Evolutionary conservation across 139 green algal genomes (phyloP).

Genomic region (Coelastrella sp.): DNA sequence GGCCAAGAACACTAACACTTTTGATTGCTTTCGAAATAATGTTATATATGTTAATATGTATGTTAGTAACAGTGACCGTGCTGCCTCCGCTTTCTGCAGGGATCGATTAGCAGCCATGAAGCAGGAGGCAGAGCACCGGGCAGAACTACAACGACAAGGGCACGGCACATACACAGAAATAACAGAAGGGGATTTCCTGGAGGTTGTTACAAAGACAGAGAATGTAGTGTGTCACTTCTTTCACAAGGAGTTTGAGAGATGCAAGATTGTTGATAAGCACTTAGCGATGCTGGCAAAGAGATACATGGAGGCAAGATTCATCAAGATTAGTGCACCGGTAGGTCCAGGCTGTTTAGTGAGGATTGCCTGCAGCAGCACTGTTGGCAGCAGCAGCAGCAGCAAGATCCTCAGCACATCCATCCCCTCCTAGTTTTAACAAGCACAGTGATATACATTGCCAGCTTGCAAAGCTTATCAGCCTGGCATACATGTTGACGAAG

Average conservation of each 20-base stretch:
- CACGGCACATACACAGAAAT: conserved; percentile 88
- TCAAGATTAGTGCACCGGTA: conserved; percentile 90
- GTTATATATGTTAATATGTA: no score
- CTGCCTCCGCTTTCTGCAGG: neutral
- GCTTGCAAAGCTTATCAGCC: no score
- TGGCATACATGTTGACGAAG: no score
- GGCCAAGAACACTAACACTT: no score
- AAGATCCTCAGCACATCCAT: no score
- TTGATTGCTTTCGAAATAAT: no score
- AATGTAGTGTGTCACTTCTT: conserved; percentile 94
- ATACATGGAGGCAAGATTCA: conserved; percentile 94
- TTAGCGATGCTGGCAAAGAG: conserved; percentile 75
- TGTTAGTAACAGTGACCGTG: no score
- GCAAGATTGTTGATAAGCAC: conserved; percentile 98
- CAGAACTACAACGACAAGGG: conserved; percentile 80
- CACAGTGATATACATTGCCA: no score
- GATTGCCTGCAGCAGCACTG: no score
- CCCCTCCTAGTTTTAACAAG: no score
- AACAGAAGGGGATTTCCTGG: conserved; percentile 92
- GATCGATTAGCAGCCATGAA: conserved; percentile 83
- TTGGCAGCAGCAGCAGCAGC: no score
- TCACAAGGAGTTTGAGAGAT: conserved; percentile 96
- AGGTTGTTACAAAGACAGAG: conserved; percentile 88
- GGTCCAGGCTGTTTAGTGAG: conserved; percentile 23
- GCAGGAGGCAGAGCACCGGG: conserved; percentile 86